phyloP scores from a whole-genome alignment of 257 asterid genomes.

The Pogostemon cablin region DNA sequence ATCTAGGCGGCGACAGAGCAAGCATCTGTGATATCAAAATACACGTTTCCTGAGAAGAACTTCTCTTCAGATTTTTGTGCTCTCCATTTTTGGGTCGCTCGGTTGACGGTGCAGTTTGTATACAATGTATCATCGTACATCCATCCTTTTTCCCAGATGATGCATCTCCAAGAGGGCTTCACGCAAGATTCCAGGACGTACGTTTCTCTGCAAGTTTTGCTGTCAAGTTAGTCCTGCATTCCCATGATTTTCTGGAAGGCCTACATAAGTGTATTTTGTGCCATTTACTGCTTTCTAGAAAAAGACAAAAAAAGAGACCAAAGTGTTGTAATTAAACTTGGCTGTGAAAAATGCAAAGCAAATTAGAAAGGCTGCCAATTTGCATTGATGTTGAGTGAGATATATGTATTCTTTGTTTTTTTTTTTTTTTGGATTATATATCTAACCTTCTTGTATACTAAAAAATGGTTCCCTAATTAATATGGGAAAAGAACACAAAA shows the following conservation, averaged over 20 bases:
- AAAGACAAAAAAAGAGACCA: background rate
- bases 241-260: conserved; percentile 4
- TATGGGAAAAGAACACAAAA: conserved; percentile 4
- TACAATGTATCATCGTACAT: conserved; percentile 44
- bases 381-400: conserved; percentile 28
- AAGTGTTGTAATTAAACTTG: conserved; percentile 25
- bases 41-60: conserved; percentile 19
- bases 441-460: conserved; percentile 23
- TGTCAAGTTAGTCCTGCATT: conserved; percentile 27
- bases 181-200: conserved; percentile 20
- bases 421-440: conserved; percentile 10
- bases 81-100: conserved; percentile 45
- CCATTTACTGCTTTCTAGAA: background rate
- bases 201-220: conserved; percentile 30
- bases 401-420: conserved; percentile 29
- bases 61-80: conserved; percentile 40
- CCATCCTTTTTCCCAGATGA: conserved; percentile 51
- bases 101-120: conserved; percentile 52
- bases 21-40: conserved; percentile 55
- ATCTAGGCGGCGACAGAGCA: conserved; percentile 75
- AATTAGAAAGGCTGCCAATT: conserved; percentile 18
- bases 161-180: conserved; percentile 22
- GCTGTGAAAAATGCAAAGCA: conserved; percentile 24
- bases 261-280: conserved; percentile 1
- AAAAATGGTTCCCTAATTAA: conserved; percentile 9